Evolutionary conservation across 768 basidiomycete genomes (phyloP).

Genomic region (Thelephora ganbajun): DNA sequence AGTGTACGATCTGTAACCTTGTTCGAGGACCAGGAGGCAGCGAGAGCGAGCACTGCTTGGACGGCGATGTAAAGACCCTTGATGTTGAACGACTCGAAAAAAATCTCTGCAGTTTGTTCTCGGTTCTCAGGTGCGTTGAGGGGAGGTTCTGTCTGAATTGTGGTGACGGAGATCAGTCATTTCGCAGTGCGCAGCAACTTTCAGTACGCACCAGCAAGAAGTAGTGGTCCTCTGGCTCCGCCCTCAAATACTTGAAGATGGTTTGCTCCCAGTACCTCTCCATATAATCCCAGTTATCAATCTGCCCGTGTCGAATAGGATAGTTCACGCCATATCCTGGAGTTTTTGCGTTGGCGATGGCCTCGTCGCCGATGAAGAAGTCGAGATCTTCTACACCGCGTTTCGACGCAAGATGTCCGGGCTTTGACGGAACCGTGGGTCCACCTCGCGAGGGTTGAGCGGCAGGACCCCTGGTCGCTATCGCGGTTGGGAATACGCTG

Average conservation of each 20-base stretch:
- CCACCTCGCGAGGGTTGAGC: slow-evolving; percentile 46
- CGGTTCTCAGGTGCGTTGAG: slow-evolving; percentile 97
- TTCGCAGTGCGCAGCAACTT: too few species aligned
- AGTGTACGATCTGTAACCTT: slow-evolving; percentile 81
- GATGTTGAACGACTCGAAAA: slow-evolving; percentile 99
- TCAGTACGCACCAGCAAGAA: slow-evolving; percentile 72
- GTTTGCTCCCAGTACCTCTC: slow-evolving; percentile 99
- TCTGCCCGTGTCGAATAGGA: slow-evolving; percentile 94
- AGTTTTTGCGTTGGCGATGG: slow-evolving; percentile 89
- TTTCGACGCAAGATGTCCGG: slow-evolving; percentile 88
- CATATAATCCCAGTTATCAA: slow-evolving; percentile 98
- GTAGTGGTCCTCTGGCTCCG: slow-evolving; percentile 98
- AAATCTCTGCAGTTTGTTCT: slow-evolving; percentile 98
- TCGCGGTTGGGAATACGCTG: slow-evolving; percentile 96
- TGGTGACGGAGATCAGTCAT: slow-evolving; percentile 2
- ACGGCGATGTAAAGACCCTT: slow-evolving; percentile 97
- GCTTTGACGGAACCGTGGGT: slow-evolving; percentile 71
- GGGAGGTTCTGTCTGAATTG: slow-evolving; percentile 86
- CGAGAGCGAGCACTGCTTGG: slow-evolving; percentile 94
- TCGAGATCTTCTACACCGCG: slow-evolving; percentile 97
- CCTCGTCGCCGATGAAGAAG: slow-evolving; percentile 99
- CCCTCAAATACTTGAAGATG: slow-evolving; percentile 98
- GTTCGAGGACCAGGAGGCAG: slow-evolving; percentile 92
- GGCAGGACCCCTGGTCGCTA: slow-evolving; percentile 74
- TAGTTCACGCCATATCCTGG: slow-evolving; percentile 90